Conservation (phyloP, 2,329 filamentous ascomycete genomes). For the Chaetomiaceae sp. region DNA sequence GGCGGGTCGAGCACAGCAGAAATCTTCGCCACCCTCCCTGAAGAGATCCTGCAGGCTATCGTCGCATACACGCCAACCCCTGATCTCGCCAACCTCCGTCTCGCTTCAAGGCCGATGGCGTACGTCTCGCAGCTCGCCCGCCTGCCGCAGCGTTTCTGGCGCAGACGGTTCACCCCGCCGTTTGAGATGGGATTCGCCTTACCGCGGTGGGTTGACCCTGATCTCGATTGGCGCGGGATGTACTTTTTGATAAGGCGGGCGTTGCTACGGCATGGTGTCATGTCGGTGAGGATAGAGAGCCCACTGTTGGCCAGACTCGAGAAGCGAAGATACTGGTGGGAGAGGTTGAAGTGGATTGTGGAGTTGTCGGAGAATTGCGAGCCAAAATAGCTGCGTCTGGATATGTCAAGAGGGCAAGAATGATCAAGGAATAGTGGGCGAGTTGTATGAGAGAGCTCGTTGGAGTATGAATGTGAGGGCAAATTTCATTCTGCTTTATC, state of each 20-base stretch:
- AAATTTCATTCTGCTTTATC: too few species aligned
- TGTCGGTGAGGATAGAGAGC: background rate
- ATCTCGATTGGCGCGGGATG: constrained; percentile 12
- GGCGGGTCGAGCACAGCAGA: background rate
- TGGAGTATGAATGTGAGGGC: too few species aligned
- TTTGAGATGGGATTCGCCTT: constrained; percentile 17
- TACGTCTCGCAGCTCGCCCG: background rate
- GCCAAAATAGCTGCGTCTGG: too few species aligned
- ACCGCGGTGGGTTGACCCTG: background rate
- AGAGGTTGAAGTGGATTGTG: constrained; percentile 1
- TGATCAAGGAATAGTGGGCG: too few species aligned
- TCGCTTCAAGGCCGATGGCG: constrained; percentile 4
- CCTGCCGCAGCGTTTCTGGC: constrained; percentile 12
- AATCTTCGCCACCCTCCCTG: constrained; percentile 5
- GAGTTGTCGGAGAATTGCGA: background rate
- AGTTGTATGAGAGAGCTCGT: too few species aligned
- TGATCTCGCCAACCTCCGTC: constrained; percentile 10
- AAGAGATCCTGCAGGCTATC: constrained; percentile 7
- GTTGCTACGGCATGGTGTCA: background rate
- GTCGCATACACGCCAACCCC: background rate
- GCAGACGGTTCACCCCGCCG: constrained; percentile 13
- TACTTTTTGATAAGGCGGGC: constrained; percentile 9
- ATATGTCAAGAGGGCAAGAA: too few species aligned
- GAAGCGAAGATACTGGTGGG: constrained; percentile 18
- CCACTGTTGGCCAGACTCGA: background rate